phyloP scores from a whole-genome alignment of 106 monocot species.

The Phalaenopsis aphrodite region DNA sequence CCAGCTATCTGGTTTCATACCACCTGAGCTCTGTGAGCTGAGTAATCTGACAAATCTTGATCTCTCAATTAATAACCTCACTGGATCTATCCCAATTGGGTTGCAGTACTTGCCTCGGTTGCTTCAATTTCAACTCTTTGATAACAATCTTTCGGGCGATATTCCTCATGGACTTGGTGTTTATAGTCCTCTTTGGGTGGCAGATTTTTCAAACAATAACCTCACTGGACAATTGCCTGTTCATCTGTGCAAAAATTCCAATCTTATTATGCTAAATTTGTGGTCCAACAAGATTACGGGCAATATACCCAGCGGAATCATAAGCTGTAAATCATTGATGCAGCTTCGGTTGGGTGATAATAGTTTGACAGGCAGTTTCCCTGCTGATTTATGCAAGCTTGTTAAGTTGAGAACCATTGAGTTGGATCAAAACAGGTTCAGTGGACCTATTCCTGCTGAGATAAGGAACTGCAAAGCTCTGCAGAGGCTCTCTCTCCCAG shows the following conservation, averaged over 20 bases:
- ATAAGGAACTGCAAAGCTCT: conserved; percentile 59
- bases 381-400: conserved; percentile 61
- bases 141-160: conserved; percentile 61
- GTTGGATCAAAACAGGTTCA: conserved; percentile 72
- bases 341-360: conserved; percentile 78
- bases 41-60: conserved; percentile 78
- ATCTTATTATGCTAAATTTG: conserved; percentile 70
- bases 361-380: conserved; percentile 74
- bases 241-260: conserved; percentile 61
- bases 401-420: conserved; percentile 57
- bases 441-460: conserved; percentile 65
- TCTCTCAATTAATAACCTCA: conserved; percentile 75
- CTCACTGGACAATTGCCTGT: conserved; percentile 64
- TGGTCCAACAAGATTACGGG: conserved; percentile 73
- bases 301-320: conserved; percentile 60
- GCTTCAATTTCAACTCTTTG: conserved; percentile 68
- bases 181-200: conserved; percentile 78
- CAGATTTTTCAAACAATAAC: conserved; percentile 82
- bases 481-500: conserved; percentile 59
- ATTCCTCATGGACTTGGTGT: conserved; percentile 69
- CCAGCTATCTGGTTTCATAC: conserved; percentile 57
- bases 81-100: conserved; percentile 53
- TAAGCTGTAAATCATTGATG: conserved; percentile 62
- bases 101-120: conserved; percentile 65
- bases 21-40: conserved; percentile 49